Evolutionary conservation across 73 alveolate genomes (phyloP), one percentile per base, ranked within the genome.

Genomic region (Paramecium caudatum): DNA sequence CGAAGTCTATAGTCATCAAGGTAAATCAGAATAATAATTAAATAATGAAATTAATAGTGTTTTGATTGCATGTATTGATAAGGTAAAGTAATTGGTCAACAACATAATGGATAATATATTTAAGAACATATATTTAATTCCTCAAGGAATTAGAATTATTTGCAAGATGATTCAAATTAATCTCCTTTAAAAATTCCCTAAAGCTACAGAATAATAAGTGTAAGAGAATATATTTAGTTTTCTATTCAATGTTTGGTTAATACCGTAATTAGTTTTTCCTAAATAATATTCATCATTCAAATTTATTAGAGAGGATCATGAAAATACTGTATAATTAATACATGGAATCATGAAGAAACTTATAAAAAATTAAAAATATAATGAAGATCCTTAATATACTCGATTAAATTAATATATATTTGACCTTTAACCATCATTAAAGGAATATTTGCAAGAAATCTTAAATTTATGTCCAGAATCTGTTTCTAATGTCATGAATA

Each of bases 391-490:
- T 1, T n/a, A 33, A 33, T 65, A 65, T n/a, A 30, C 27, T 65
- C 27, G 49, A 65, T 65, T 65, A 65, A 65, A 65, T 33, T 36
- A 65, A 6, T 65, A 65, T 65, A 65, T 65, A 30, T 65, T 9
- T 32, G 83, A 65, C 10, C 15, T 65, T n/a, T 13, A 65, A 12
- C 83, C 83, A 2, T 65, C 83, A 32, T 43, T 65, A 25, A 65
- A 65, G 34, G 83, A 65, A 3, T 65, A 65, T 65, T 32, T 65
- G 10, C 25, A 65, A 33, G 83, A 65, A 36, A 65, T 65, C 7
- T 36, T 65, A 33, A 65, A 65, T 65, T 33, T 65, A 33, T 65
- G 83, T 65, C 83, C 83, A 10, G 83, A 65, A 32, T 65, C 83
- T 65, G 83, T 65, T 65, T 17, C 27, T 33, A 30, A 36, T n/a